These are phyloP conservation scores for Aspergillus tamarii DNA, from an alignment of 2,329 filamentous ascomycete species.

Conservation along the genomic window DNA sequence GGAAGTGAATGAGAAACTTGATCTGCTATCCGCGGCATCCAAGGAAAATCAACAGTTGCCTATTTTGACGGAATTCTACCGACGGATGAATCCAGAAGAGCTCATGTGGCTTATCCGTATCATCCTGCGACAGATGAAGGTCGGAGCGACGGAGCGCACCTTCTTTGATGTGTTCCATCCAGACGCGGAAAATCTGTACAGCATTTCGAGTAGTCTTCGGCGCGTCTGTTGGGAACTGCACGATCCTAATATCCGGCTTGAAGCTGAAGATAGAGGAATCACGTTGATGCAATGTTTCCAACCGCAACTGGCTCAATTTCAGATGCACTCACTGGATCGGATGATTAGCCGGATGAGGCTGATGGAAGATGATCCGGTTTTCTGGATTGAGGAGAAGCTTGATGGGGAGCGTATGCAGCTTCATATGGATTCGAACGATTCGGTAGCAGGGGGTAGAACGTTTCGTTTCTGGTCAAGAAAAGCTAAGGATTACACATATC, in stretches of 20 bases:
- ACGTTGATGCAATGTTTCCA: conserved; percentile 93
- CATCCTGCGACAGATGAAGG: conserved; percentile 78
- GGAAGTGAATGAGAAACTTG: conserved; percentile 85
- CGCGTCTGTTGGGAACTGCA: conserved; percentile 93
- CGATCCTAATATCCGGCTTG: conserved; percentile 71
- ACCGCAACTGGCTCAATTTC: conserved; percentile 90
- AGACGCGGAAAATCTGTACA: conserved; percentile 78
- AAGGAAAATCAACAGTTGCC: conserved; percentile 83
- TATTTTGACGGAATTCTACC: conserved; percentile 83
- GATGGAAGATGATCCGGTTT: conserved; percentile 72
- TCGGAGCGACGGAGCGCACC: conserved; percentile 82
- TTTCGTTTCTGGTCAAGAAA: conserved; percentile 96
- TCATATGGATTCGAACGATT: conserved; percentile 78
- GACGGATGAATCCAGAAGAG: conserved; percentile 89
- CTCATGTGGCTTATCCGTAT: conserved; percentile 94
- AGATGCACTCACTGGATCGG: conserved; percentile 78
- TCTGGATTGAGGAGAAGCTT: conserved; percentile 98
- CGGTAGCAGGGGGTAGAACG: conserved; percentile 66
- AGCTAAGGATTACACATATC: conserved; percentile 92
- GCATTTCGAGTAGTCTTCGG: conserved; percentile 84
- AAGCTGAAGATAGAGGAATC: conserved; percentile 74
- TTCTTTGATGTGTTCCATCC: conserved; percentile 82
- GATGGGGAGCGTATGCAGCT: conserved; percentile 97
- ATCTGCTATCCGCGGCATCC: conserved; percentile 72
- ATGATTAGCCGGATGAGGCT: conserved; percentile 72